Evolutionary conservation across 2,329 filamentous ascomycete species (phyloP), one percentile per base, ranked within the genome.

Genomic region (Exophiala sideris): DNA sequence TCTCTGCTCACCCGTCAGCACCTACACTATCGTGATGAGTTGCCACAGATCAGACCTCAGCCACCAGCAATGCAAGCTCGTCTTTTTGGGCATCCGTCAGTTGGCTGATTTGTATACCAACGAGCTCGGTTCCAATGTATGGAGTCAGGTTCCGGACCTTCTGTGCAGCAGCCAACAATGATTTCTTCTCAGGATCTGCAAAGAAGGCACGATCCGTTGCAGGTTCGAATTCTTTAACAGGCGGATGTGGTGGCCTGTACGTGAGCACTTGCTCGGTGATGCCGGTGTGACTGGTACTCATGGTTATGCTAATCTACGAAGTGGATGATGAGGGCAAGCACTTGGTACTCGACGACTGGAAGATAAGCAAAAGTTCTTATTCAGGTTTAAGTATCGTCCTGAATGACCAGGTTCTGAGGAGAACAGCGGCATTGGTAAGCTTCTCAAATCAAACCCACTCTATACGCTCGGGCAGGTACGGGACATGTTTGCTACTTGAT

Each of bases 11-110:
- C 2, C 74, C 73, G 14, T 70, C 70, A 54, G 75, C 70, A 21
- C 11, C 29, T 4, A 24, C 18, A 21, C n/a, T 76, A 72, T 45
- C 14, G 36, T 14, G 16, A 78, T 70, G 78, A 75, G 33, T 77
- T 69, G 18, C 75, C 74, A 65, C 78, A 77, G 21, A 75, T 73
- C 11, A 77, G 70, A 12, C 79, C 74, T 89, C 79, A 9, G 88
- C 85, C 9, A 91, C 86, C 59, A 87, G 84, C 18, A 86, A 81
- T 1, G 76, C 77, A 9, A 80, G 73, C 60, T 79, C 77, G 52
- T 80, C 76, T 50, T 78, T 77, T 42, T 74, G 74, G 5, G 71
- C 66, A 39, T 75, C 70, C 1, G 71, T 73, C 6, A 80, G 71
- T 36, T 73, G 66, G 64, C 70, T 76, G 50, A 80, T 62, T 54